phyloP scores from a whole-genome alignment of 1,284 basidiomycete genomes.

The Austroboletus niveus region DNA sequence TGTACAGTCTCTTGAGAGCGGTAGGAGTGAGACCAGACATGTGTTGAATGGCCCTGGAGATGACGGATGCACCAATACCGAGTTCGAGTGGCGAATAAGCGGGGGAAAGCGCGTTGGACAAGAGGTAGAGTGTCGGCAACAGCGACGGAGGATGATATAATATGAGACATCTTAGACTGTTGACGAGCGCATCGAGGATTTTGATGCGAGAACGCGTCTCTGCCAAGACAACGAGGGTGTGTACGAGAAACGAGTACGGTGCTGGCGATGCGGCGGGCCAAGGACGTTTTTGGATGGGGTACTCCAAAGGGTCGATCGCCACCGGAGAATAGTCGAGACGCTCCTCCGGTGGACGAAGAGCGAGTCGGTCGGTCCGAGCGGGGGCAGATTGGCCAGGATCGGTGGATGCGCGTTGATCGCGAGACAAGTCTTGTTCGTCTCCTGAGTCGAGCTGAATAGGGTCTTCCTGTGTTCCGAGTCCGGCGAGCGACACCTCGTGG shows the following conservation, averaged over 20 bases:
- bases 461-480: conserved; percentile 24
- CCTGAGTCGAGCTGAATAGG: conserved; percentile 29
- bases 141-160: conserved; percentile 70
- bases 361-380: neutral
- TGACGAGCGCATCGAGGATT: conserved; percentile 81
- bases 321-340: conserved; percentile 34
- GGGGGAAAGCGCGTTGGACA: conserved; percentile 85
- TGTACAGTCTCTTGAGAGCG: conserved; percentile 67
- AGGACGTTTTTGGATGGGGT: conserved; percentile 35
- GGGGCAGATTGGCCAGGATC: no score
- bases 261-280: conserved; percentile 45
- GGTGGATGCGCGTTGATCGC: neutral
- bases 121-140: conserved; percentile 81
- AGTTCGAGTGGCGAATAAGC: conserved; percentile 75
- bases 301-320: conserved; percentile 45
- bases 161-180: conserved; percentile 71
- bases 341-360: neutral
- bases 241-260: conserved; percentile 82
- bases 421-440: conserved; percentile 13
- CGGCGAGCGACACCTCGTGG: conserved; percentile 13
- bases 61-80: conserved; percentile 73
- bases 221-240: conserved; percentile 71
- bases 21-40: conserved; percentile 75
- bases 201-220: conserved; percentile 79
- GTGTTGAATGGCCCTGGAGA: conserved; percentile 79